A percentile compares a stretch with the other conserved stretches of the same genome.
These are phyloP conservation scores for Fusarium nanum DNA, from an alignment of 2,329 filamentous ascomycete species.

Conservation along the genomic window DNA sequence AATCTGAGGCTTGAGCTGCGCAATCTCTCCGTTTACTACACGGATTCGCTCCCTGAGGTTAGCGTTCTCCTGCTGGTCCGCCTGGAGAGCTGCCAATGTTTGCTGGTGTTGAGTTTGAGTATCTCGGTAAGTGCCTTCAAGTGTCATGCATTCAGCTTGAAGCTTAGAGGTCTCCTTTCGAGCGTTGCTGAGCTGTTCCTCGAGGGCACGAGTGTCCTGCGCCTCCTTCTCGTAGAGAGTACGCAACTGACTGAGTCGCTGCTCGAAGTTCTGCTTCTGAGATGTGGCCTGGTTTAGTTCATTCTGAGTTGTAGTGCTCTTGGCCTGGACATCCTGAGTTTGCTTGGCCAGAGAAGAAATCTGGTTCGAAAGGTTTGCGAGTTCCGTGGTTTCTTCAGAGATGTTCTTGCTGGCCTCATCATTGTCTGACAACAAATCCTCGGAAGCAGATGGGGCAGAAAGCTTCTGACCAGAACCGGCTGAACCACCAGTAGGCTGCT, in stretches of 20 bases:
- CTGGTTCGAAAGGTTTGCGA: constrained; percentile 96
- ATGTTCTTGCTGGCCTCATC: constrained; percentile 91
- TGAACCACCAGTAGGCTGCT: constrained; percentile 78
- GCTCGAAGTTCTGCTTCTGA: constrained; percentile 94
- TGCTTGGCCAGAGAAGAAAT: constrained; percentile 91
- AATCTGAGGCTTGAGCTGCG: constrained; percentile 86
- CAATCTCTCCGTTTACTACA: constrained; percentile 82
- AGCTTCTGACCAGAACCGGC: constrained; percentile 46
- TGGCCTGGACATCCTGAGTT: constrained; percentile 91
- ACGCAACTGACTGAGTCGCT: constrained; percentile 86
- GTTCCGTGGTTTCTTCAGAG: constrained; percentile 87
- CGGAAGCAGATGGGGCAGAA: constrained; percentile 65
- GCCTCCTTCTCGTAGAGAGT: constrained; percentile 94
- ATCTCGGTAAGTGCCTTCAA: constrained; percentile 85
- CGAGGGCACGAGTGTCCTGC: constrained; percentile 82
- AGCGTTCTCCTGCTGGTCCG: constrained; percentile 89
- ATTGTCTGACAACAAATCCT: constrained; percentile 91
- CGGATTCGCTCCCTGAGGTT: constrained; percentile 89
- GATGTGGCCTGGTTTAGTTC: constrained; percentile 83
- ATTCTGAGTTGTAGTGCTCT: constrained; percentile 81
- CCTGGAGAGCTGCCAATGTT: constrained; percentile 77
- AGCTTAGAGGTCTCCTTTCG: constrained; percentile 86
- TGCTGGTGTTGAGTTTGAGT: constrained; percentile 85
- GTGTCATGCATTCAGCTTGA: constrained; percentile 82
- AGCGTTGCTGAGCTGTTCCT: constrained; percentile 82